Evolutionary conservation across 192 early-diverging fungal species (phyloP).

Genomic region (Obelidium mucronatum): DNA sequence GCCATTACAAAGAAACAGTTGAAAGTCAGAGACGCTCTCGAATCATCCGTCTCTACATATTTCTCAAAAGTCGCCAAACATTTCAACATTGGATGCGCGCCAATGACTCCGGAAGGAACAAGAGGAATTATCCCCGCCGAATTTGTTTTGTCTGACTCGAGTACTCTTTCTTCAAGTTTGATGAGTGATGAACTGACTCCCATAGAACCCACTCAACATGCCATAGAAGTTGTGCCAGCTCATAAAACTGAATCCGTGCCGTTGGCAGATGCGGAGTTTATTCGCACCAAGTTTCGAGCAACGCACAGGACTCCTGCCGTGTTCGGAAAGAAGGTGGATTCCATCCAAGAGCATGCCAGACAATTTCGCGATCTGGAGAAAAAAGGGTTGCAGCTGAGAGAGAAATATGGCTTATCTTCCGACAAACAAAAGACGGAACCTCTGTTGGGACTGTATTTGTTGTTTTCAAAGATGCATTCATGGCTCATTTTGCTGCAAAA

Average conservation of each 20-base stretch:
- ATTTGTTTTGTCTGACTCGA: not conserved
- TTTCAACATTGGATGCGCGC: not conserved
- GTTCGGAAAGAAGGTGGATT: conserved; percentile 18
- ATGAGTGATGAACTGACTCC: too few relatives aligned
- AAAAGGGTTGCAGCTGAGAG: not conserved
- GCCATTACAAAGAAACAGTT: not conserved
- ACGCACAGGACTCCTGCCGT: not conserved
- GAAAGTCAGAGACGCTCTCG: not conserved
- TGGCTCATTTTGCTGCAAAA: conserved; percentile 82
- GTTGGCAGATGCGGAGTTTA: not conserved
- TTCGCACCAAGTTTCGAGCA: not conserved
- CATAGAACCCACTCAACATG: too few relatives aligned
- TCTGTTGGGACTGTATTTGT: conserved; percentile 60
- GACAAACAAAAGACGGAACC: conserved; percentile 35
- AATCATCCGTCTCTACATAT: not conserved
- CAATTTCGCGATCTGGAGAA: not conserved
- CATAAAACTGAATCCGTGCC: too few relatives aligned
- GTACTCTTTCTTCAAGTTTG: conserved; percentile 40
- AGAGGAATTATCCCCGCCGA: not conserved
- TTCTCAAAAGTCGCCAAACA: conserved; percentile 21
- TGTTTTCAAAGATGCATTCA: conserved; percentile 76
- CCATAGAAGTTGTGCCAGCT: too few relatives aligned
- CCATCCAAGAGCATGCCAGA: not conserved
- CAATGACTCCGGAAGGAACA: not conserved
- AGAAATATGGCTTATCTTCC: not conserved